phyloP scores from a whole-genome alignment of 139 green algal species.

The Dunaliella primolecta region DNA sequence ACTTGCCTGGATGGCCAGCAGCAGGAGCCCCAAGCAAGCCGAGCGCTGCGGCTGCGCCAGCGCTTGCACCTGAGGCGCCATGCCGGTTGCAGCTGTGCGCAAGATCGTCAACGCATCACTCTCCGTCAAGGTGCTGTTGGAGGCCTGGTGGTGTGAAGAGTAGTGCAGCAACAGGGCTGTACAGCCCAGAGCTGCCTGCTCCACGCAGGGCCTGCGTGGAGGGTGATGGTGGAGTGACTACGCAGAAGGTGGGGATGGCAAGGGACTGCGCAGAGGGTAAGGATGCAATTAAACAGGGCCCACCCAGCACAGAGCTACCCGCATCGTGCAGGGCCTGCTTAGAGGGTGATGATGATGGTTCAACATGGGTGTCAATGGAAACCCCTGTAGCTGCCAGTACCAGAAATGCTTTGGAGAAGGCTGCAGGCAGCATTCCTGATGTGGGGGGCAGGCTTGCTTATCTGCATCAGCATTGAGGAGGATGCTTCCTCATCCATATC shows the following conservation, averaged over 20 bases:
- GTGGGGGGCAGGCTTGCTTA: no score
- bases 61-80: constrained; percentile 17
- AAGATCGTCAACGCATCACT: background rate
- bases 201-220: constrained; percentile 9
- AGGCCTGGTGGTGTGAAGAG: background rate
- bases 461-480: no score
- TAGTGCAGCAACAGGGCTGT: constrained; percentile 10
- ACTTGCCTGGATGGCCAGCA: constrained; percentile 4
- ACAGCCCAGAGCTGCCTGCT: constrained; percentile 14
- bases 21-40: constrained; percentile 14
- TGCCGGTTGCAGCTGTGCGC: background rate
- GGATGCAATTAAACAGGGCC: no score
- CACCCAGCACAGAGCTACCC: background rate
- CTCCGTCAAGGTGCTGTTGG: background rate
- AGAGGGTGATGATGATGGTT: no score
- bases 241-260: no score
- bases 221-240: background rate
- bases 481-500: background rate
- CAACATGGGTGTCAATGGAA: no score
- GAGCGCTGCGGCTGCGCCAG: constrained; percentile 1
- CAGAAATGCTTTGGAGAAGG: no score
- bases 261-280: no score
- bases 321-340: no score
- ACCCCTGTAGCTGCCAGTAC: no score
- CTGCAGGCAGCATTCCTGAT: no score